Evolutionary conservation across 1,284 basidiomycete genomes (phyloP).

Genomic region (Earliella scabrosa): DNA sequence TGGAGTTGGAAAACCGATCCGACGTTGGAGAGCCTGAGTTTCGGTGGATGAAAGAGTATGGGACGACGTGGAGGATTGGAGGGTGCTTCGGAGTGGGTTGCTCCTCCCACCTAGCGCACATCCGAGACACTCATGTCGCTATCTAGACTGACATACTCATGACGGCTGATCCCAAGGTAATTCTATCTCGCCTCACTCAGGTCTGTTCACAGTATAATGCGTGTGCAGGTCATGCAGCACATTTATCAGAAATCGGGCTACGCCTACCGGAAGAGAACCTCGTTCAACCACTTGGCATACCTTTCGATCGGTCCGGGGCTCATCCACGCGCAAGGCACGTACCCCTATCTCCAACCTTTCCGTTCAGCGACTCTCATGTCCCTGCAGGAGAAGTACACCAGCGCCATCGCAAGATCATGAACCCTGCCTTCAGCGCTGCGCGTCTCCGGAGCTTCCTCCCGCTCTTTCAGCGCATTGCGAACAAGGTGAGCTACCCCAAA

Average conservation of each 20-base stretch:
- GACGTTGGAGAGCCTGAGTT: background rate
- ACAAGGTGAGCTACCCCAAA: slow-evolving; percentile 18
- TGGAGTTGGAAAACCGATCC: background rate
- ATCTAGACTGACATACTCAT: slow-evolving; percentile 7
- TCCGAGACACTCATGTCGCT: background rate
- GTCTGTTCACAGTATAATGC: background rate
- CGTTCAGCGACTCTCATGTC: background rate
- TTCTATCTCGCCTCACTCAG: background rate
- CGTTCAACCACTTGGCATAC: slow-evolving; percentile 7
- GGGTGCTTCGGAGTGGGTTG: background rate
- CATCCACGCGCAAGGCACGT: slow-evolving; percentile 19
- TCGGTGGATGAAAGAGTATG: background rate
- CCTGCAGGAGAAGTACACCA: slow-evolving; percentile 26
- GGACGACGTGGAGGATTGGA: background rate
- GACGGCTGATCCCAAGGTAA: slow-evolving; percentile 18
- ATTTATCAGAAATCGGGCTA: slow-evolving; percentile 31
- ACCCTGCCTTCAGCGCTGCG: no score
- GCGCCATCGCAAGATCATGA: slow-evolving; percentile 36
- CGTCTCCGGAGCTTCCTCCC: slow-evolving; percentile 28
- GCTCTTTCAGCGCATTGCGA: slow-evolving; percentile 21
- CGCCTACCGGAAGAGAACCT: slow-evolving; percentile 23
- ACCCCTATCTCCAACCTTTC: background rate
- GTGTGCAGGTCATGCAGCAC: slow-evolving; percentile 29
- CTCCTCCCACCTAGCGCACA: background rate
- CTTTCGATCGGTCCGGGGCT: slow-evolving; percentile 25